Evolutionary conservation across 2,329 filamentous ascomycete genomes (phyloP).

Genomic region (Metarhizium album): DNA sequence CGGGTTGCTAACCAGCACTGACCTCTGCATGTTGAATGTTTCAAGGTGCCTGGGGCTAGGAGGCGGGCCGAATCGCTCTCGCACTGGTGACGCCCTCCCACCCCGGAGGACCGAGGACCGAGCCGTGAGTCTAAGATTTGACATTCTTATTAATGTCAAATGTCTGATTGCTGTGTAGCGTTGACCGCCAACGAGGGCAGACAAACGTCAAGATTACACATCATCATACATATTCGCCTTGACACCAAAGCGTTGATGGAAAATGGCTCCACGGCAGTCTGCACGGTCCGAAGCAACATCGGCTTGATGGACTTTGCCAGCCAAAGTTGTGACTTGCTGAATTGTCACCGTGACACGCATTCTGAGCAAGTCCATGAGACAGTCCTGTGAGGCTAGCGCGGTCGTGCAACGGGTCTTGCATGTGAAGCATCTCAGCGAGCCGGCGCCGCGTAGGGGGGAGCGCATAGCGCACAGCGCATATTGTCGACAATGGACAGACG

Average conservation of each 20-base stretch:
- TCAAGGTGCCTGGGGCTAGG: neutral
- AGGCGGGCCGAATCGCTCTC: neutral
- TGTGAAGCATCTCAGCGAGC: neutral
- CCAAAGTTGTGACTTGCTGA: neutral
- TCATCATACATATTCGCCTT: neutral
- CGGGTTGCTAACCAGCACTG: neutral
- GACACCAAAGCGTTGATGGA: neutral
- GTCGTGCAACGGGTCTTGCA: constrained; percentile 1
- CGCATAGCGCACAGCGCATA: neutral
- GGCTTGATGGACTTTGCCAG: neutral
- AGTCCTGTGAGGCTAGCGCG: neutral
- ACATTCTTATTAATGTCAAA: neutral
- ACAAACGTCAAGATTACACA: neutral
- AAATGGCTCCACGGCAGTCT: neutral
- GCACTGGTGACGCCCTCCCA: neutral
- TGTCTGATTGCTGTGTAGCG: neutral
- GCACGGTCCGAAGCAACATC: neutral
- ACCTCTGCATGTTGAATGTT: neutral
- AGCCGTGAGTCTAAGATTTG: neutral
- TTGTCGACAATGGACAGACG: neutral
- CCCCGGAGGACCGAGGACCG: no score
- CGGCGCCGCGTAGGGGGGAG: neutral
- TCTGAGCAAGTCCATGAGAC: neutral
- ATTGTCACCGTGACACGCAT: neutral
- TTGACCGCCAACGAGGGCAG: neutral